Evolutionary conservation across 352 stramenopile genomes (phyloP), one percentile per base, ranked within the genome.

Genomic region (Globisporangium irregulare): DNA sequence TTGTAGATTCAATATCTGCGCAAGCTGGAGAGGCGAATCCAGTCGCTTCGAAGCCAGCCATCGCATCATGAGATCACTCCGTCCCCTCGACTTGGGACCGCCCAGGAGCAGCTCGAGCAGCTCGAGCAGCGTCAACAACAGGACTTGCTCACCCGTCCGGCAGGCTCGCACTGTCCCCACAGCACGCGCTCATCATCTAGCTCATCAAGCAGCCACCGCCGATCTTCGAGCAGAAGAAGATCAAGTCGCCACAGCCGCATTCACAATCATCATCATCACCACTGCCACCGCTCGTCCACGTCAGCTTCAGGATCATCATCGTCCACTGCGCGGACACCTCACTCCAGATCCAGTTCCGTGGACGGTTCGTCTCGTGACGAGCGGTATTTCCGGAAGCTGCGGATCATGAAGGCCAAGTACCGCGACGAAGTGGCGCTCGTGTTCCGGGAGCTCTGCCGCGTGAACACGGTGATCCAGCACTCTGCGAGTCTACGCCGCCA

Each of bases 391-490:
- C 71, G 76, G 12, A 87, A 87, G 41, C 76, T 94, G 20, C 75
- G 75, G 18, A 71, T 80, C 22, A 92, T 94, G 83, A 88, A 90
- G 56, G 79, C 51, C 14, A 75, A 85, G 67, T 94, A 94, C 66
- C 86, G 87, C 14, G 84, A 94, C 65, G 84, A 93, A 73, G 82
- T 94, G 20, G 85, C 86, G 32, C 67, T 94, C 60, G 87, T 94
- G 43, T 92, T 87, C 63, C 83, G 83, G 10, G 87, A 94, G 64
- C 76, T 94, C 32, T 92, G 84, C 51, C 84, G 85, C 55, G 83
- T 94, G 54, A 92, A 92, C 62, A 84, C 79, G 46, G 83, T 93
- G 63, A 94, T 93, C 65, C 82, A 90, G 65, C 78, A 90, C 72
- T 93, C 85, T 53, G 79, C 82, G n/a, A 89, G 70, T 72, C 66